Percentiles rank a stretch among this genome's conserved stretches.
Conservation (phyloP, 441 rosid genomes). For the Adansonia rubrostipa region DNA sequence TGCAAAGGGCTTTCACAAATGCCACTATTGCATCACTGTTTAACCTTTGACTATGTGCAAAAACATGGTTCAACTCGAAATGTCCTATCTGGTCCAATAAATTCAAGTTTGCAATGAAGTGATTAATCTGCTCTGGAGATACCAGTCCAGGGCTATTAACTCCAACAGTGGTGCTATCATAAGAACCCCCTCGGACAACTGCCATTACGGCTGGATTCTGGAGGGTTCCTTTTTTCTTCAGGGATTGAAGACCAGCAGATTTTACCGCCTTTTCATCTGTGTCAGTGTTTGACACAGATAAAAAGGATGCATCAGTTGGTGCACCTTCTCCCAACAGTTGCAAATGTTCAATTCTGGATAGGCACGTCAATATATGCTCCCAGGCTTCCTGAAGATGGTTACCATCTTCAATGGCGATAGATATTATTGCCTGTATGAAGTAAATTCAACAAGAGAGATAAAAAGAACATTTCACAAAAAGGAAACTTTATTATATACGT, state of each 20-base stretch:
- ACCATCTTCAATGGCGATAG: slow-evolving; percentile 97
- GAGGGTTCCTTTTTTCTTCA: slow-evolving; percentile 85
- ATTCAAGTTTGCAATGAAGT: slow-evolving; percentile 89
- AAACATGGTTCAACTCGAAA: slow-evolving; percentile 92
- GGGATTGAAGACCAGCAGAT: slow-evolving; percentile 62
- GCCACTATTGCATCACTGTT: slow-evolving; percentile 97
- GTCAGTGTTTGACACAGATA: slow-evolving; percentile 68
- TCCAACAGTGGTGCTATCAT: slow-evolving; percentile 81
- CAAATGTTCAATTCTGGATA: slow-evolving; percentile 96
- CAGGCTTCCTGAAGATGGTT: slow-evolving; percentile 95
- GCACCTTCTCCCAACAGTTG: slow-evolving; percentile 97
- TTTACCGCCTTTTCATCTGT: slow-evolving; percentile 64
- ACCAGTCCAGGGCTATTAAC: slow-evolving; percentile 67
- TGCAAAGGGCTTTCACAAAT: slow-evolving; percentile 94
- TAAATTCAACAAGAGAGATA: slow-evolving; percentile 28
- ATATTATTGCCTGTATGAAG: slow-evolving; percentile 78
- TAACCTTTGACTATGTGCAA: slow-evolving; percentile 95
- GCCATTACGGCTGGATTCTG: slow-evolving; percentile 98
- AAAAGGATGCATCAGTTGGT: slow-evolving; percentile 89
- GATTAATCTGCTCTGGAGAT: slow-evolving; percentile 76
- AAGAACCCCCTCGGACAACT: slow-evolving; percentile 98
- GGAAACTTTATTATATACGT: slow-evolving; percentile 19
- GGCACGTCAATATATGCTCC: slow-evolving; percentile 97
- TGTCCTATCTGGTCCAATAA: slow-evolving; percentile 97
- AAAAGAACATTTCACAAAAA: slow-evolving; percentile 23